Conservation (phyloP, 1,139 yeast species). For the Magnusiomyces paraingens region DNA sequence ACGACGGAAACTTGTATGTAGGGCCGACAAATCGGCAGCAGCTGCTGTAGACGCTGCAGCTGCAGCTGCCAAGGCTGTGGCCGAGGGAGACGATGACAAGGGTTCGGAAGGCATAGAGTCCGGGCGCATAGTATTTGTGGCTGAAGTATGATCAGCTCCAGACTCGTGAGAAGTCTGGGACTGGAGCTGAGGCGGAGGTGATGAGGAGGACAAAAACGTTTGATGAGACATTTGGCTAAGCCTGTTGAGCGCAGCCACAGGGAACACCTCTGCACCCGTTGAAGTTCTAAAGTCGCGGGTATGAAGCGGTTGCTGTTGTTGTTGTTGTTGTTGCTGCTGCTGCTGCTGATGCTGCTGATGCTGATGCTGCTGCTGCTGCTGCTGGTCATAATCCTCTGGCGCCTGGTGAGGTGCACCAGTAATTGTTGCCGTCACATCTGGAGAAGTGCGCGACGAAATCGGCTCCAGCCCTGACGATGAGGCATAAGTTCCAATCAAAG, state of each 20-base stretch:
- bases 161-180: neutral
- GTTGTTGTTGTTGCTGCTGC: neutral
- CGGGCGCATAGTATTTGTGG: neutral
- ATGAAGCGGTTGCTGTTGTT: conserved; percentile 1
- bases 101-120: neutral
- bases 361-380: neutral
- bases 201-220: neutral
- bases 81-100: too few species aligned
- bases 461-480: neutral
- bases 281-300: conserved; percentile 6
- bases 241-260: neutral
- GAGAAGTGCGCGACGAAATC: neutral
- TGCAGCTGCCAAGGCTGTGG: too few species aligned
- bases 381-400: too few species aligned
- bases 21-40: too few species aligned
- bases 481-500: neutral
- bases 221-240: neutral
- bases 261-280: neutral
- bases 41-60: too few species aligned
- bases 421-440: neutral
- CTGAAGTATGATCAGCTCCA: neutral
- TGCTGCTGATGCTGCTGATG: neutral
- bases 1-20: too few species aligned
- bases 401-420: neutral
- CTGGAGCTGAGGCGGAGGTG: neutral